A percentile compares a stretch with the other conserved stretches of the same genome.
These are phyloP conservation scores for Rhodomyrtus tomentosa DNA, from an alignment of 345 rosid species.

Conservation along the genomic window DNA sequence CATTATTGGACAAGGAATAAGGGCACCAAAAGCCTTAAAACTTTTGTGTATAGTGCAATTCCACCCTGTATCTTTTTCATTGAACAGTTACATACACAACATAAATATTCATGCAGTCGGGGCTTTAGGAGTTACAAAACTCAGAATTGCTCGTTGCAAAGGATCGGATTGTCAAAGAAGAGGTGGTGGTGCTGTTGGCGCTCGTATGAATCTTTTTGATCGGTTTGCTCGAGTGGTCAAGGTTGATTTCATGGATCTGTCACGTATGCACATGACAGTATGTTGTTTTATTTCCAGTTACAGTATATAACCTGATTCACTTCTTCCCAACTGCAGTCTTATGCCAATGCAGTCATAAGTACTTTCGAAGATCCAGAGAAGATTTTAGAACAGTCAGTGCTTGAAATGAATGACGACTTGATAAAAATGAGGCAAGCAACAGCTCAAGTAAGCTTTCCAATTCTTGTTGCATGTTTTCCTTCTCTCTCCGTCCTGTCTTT, in stretches of 20 bases:
- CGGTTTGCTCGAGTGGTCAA: constrained; percentile 65
- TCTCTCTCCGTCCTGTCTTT: background rate
- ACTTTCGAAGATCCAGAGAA: constrained; percentile 78
- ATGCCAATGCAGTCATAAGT: constrained; percentile 63
- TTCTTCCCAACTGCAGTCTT: constrained; percentile 39
- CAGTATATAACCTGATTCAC: background rate
- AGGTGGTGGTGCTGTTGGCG: constrained; percentile 43
- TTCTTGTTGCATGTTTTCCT: background rate
- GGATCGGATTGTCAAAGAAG: constrained; percentile 19
- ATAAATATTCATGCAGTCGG: constrained; percentile 4
- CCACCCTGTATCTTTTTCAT: background rate
- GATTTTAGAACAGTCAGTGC: constrained; percentile 63
- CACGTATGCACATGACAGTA: background rate
- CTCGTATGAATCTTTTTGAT: constrained; percentile 58
- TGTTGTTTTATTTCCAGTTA: background rate
- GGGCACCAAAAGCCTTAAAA: background rate
- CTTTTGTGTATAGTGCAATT: background rate
- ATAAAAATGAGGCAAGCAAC: constrained; percentile 82
- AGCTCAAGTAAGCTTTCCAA: constrained; percentile 48
- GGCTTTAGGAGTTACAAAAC: constrained; percentile 9
- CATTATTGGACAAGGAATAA: background rate
- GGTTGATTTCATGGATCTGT: constrained; percentile 21
- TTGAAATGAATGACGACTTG: constrained; percentile 80
- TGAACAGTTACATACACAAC: background rate
- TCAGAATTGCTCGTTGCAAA: constrained; percentile 7